These are phyloP conservation scores for Coemansia sp. DNA, from an alignment of 192 early-diverging fungal genomes.

Conservation along the genomic window DNA sequence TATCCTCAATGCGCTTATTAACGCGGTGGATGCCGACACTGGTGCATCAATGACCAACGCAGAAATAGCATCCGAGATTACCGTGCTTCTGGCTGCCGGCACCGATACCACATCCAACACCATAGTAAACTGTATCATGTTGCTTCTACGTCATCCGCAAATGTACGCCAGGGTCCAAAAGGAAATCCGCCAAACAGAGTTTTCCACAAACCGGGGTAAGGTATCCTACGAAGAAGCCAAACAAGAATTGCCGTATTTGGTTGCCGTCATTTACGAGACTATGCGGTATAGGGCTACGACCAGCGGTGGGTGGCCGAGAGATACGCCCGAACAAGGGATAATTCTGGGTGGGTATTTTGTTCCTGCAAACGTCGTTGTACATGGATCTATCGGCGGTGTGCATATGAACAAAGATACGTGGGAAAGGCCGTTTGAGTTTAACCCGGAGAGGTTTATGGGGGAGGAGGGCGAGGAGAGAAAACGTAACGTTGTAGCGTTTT, in stretches of 20 bases:
- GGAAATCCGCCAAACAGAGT: conserved; percentile 11
- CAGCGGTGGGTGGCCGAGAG: conserved; percentile 21
- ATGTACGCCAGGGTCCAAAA: background rate
- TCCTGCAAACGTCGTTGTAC: conserved; percentile 19
- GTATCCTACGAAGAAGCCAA: conserved; percentile 3
- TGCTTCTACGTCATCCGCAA: conserved; percentile 24
- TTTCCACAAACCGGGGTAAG: background rate
- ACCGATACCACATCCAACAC: conserved; percentile 26
- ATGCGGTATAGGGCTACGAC: conserved; percentile 22
- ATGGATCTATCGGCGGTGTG: conserved; percentile 22
- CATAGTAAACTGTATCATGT: conserved; percentile 12
- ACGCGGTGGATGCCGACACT: conserved; percentile 24
- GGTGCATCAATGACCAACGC: conserved; percentile 18
- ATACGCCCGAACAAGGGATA: conserved; percentile 13
- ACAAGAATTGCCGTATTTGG: conserved; percentile 20
- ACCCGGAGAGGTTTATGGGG: conserved; percentile 36
- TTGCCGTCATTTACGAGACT: conserved; percentile 32
- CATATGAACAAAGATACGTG: conserved; percentile 28
- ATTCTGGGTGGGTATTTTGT: conserved; percentile 14
- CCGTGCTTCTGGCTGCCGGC: conserved; percentile 31
- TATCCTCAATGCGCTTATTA: conserved; percentile 23
- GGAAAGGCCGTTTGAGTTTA: conserved; percentile 21
- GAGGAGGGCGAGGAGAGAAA: conserved; percentile 22
- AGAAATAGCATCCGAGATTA: conserved; percentile 24
- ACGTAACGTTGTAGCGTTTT: conserved; percentile 23